Evolutionary conservation across 768 basidiomycete genomes (phyloP).

Genomic region (Lentinus tigrinus): DNA sequence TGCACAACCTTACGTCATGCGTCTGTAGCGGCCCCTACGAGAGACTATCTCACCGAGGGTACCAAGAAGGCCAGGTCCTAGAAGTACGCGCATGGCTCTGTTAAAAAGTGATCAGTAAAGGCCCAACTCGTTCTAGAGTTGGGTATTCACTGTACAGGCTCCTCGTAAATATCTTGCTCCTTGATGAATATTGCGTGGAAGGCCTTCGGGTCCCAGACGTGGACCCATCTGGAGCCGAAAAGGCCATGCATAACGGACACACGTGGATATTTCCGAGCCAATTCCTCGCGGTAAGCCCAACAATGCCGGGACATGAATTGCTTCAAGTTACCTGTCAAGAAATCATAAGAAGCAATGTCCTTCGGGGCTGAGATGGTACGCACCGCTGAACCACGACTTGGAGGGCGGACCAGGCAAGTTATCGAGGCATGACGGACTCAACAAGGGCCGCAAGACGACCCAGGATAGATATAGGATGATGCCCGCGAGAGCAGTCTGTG

Average conservation of each 20-base stretch:
- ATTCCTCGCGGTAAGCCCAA: slow-evolving; percentile 37
- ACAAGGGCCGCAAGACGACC: too few relatives aligned
- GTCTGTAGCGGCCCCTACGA: too few relatives aligned
- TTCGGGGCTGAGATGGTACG: background rate
- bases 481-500: too few relatives aligned
- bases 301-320: slow-evolving; percentile 33
- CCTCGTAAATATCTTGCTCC: slow-evolving; percentile 28
- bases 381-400: slow-evolving; percentile 1
- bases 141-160: slow-evolving; percentile 6
- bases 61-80: slow-evolving; percentile 16
- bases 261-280: slow-evolving; percentile 34
- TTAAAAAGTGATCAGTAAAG: background rate
- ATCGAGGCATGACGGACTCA: background rate
- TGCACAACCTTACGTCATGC: background rate
- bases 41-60: slow-evolving; percentile 2
- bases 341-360: background rate
- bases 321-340: slow-evolving; percentile 32
- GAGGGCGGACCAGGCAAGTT: slow-evolving; percentile 15
- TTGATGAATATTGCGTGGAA: slow-evolving; percentile 46
- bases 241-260: slow-evolving; percentile 34
- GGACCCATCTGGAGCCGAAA: slow-evolving; percentile 37
- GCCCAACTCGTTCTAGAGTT: too few relatives aligned
- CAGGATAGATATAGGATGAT: too few relatives aligned
- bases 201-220: slow-evolving; percentile 44
- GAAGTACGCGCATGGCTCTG: slow-evolving; percentile 5